Base-by-base conservation (phyloP, 2,329 filamentous ascomycete genomes). In the Lizonia empirigonia region DNA sequence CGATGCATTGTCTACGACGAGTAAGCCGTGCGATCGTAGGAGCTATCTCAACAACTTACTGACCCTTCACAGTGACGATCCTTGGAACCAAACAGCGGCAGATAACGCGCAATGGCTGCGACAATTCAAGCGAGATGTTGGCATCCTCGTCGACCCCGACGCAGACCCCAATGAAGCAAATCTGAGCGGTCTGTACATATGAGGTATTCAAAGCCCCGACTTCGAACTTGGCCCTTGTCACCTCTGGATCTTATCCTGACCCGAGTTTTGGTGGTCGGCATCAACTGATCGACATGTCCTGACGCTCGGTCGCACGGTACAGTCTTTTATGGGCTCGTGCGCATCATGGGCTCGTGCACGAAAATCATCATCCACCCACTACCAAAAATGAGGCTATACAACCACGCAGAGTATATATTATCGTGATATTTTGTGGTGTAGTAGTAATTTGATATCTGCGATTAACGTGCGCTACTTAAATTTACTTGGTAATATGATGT, bases 61-160 rank as follows among this genome's bases (percentile, higher is more conserved):
- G 18, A 45, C 16, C 12, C 34, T 18, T 16, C 2, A 7, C 12
- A 54, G 60, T 7, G 68, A 71, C 7, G 70, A 74, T 44, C 56
- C 65, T 1, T 73, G 70, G 70, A 72, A 74, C 37, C 70, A 74
- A 44, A 74, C 70, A 1, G 59, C 69, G 32, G 72, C 71, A 6
- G 70, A 74, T 38, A 69, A 67, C 26, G 46, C 58, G 9, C 55
- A 66, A 26, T 73, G 68, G 69, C 29, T 72, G 34, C 55, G 47
- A 38, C 55, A 62, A 8, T 72, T 72, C 30, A 72, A 71, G 47
- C 51, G 52, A 29, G 55, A 60, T 7, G 51, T 67, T 10, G 63
- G 64, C 18, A 54, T 54, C 5, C 39, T 50, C 12, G 16, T 27
- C 22, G 37, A 52, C 8, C 26, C 37, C 2, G 30, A 42, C 3